Evolutionary conservation across 257 asterid species (phyloP).

Genomic region (Catharanthus roseus): DNA sequence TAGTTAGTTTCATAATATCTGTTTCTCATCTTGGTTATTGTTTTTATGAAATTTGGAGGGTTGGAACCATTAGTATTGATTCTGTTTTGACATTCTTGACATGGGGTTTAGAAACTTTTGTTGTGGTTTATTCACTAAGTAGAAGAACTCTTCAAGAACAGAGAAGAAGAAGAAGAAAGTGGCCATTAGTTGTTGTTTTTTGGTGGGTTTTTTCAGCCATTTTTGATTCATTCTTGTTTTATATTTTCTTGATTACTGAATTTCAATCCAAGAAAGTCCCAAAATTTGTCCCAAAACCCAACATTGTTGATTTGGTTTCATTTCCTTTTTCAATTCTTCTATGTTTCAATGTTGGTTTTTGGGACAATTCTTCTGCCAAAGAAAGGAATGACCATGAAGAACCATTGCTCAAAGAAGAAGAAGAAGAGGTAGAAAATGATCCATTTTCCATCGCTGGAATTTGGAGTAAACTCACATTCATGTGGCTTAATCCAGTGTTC

Average conservation of each 20-base stretch:
- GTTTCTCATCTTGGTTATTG: conserved; percentile 38
- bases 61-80: conserved; percentile 15
- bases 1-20: conserved; percentile 34
- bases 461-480: conserved; percentile 63
- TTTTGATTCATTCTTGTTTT: conserved; percentile 24
- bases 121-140: conserved; percentile 34
- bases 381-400: conserved; percentile 24
- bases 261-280: conserved; percentile 25
- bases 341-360: conserved; percentile 31
- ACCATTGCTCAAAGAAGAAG: conserved; percentile 39
- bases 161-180: too few species aligned
- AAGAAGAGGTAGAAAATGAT: conserved; percentile 16
- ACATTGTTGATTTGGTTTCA: conserved; percentile 41
- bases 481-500: conserved; percentile 80
- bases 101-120: conserved; percentile 47
- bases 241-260: conserved; percentile 25
- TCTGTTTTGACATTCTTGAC: conserved; percentile 31
- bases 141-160: conserved; percentile 15
- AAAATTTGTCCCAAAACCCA: conserved; percentile 27
- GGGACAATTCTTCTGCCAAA: conserved; percentile 11
- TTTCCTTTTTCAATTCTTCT: conserved; percentile 48
- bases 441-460: conserved; percentile 58
- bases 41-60: conserved; percentile 36
- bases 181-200: conserved; percentile 59
- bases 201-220: conserved; percentile 63